Base-by-base conservation (phyloP, 2,329 filamentous ascomycete species). In the Colletotrichum sansevieriae region DNA sequence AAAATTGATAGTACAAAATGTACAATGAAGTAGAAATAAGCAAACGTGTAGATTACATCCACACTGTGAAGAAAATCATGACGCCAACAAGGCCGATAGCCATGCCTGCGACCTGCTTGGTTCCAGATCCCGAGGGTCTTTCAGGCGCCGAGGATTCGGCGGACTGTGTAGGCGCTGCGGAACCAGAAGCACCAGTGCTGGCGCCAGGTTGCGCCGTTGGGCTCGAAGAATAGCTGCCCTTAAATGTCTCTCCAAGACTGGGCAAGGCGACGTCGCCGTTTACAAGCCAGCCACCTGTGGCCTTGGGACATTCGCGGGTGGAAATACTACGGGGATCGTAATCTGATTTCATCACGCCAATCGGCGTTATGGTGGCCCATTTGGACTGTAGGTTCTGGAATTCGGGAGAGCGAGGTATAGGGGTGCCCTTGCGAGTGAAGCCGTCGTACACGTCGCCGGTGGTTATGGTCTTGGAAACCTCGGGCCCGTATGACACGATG, bases 351-450 rank as follows among this genome's bases (percentile, higher is more conserved):
- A 85, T 84, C 47, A 95, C 86, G 39, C 93, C 92, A 0, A 88
- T 88, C 0, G 94, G 93, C 8, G 82, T 87, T 61, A 93, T 81
- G 4, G 88, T 91, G 7, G 89, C 89, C 94, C 94, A 97, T 73
- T 93, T 90, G 33, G 82, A 84, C 81, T 90, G 89, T 68, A 97
- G 85, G 77, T 96, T 96, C 73, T 83, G 77, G 77, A 95, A 97
- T 76, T 97, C 94, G 0, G 94, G 93, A 6, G 82, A 81, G 33
- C 94, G 83, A 0, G 93, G 92, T 0, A 85, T 92, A 0, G 94
- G 94, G 0, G 87, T 93, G 61, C 94, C 94, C 56, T 87, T 87
- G 72, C 92, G 87, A 0, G 88, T 86, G 78, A 86, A 94, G 39
- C 92, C 91, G 73, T 89, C 92, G 67, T 84, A 81, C 55, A 90